phyloP scores from a whole-genome alignment of 352 stramenopile genomes.

The Phytophthora syringae region DNA sequence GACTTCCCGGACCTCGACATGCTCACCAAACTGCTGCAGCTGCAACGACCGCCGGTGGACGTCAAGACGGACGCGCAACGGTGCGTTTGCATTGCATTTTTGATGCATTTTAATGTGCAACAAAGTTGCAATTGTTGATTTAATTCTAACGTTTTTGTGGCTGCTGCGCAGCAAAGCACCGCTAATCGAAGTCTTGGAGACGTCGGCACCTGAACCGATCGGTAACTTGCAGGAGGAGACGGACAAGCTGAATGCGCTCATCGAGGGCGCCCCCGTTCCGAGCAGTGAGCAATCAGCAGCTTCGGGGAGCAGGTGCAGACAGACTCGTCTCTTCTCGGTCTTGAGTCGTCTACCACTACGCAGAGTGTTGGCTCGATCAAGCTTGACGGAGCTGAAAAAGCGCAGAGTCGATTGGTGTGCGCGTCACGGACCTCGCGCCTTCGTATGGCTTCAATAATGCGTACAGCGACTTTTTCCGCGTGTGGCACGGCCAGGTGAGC shows the following conservation, averaged over 20 bases:
- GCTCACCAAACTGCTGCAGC: constrained; percentile 91
- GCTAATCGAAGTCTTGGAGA: constrained; percentile 86
- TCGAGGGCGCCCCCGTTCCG: constrained; percentile 16
- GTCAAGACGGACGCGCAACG: constrained; percentile 34
- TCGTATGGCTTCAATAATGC: constrained; percentile 96
- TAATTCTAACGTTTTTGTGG: constrained; percentile 3
- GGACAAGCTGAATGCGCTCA: constrained; percentile 23
- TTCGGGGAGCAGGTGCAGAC: constrained; percentile 14
- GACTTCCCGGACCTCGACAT: constrained; percentile 94
- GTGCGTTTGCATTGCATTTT: constrained; percentile 28
- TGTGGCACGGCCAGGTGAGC: constrained; percentile 91
- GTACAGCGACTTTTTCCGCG: constrained; percentile 93
- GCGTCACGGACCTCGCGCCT: constrained; percentile 55
- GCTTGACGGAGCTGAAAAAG: constrained; percentile 13
- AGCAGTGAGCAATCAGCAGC: not conserved
- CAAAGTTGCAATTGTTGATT: not conserved
- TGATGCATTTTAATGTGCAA: not conserved
- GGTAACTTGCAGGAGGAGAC: constrained; percentile 37
- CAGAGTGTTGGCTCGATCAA: constrained; percentile 18
- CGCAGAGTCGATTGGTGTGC: constrained; percentile 27
- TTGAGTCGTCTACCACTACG: constrained; percentile 40
- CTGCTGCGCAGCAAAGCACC: constrained; percentile 46
- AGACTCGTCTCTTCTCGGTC: constrained; percentile 56
- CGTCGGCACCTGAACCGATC: constrained; percentile 27
- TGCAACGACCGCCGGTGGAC: constrained; percentile 51